phyloP scores from a whole-genome alignment of 371 early-diverging fungal genomes.

The Mortierella sp. region DNA sequence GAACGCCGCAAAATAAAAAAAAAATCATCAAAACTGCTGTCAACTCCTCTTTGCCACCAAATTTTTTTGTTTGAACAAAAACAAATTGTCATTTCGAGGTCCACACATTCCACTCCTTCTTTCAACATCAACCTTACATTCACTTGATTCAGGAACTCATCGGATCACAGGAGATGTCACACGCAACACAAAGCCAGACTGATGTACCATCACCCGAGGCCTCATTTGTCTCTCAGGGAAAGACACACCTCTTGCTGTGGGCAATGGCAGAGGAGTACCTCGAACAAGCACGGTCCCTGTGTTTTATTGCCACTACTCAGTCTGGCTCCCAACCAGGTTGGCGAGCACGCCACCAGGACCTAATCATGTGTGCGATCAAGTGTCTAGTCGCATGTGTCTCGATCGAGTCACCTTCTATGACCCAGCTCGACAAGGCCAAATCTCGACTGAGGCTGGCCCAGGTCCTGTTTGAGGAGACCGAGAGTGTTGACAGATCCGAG shows the following conservation, averaged over 20 bases:
- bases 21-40: background rate
- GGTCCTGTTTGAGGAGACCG: conserved; percentile 53
- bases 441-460: conserved; percentile 45
- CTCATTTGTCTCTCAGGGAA: conserved; percentile 28
- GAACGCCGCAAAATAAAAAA: background rate
- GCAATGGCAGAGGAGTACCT: conserved; percentile 49
- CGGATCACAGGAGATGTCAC: background rate
- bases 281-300: conserved; percentile 40
- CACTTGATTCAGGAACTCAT: background rate
- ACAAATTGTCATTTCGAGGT: background rate
- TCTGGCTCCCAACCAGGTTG: conserved; percentile 39
- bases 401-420: conserved; percentile 38
- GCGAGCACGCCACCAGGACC: conserved; percentile 39
- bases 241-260: conserved; percentile 48
- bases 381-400: conserved; percentile 40
- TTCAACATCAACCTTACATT: background rate
- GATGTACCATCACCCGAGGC: background rate
- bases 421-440: conserved; percentile 56
- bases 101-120: background rate
- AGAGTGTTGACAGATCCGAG: conserved; percentile 37
- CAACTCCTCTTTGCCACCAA: conserved; percentile 9
- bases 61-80: background rate
- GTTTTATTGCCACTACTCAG: conserved; percentile 47
- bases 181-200: conserved; percentile 7
- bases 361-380: conserved; percentile 43